Evolutionary conservation across 371 early-diverging fungal species (phyloP), one percentile per base, ranked within the genome.

Genomic region (Haplosporangium sp.): DNA sequence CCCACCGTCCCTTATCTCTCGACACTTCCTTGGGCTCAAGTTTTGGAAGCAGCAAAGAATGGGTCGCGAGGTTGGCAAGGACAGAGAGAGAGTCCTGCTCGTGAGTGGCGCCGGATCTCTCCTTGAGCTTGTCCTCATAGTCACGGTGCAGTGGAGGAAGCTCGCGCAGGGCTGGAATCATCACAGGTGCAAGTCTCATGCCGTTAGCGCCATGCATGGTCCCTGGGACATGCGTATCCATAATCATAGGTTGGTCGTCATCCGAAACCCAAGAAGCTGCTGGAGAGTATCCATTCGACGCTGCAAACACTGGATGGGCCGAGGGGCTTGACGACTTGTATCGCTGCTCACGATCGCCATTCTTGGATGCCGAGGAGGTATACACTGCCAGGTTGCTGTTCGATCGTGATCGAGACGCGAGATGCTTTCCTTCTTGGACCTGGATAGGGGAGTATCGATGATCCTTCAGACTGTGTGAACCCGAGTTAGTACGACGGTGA

Each of bases 1-100:
- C 80, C 64, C 77, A 82, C 7, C 84, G 83, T 18, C 75, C 51
- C 48, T 70, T 83, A 21, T 81, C 83, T 64, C 84, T 76, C 9
- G 83, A 75, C 52, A 83, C 71, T 40, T 83, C 84, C 62, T 82
- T 79, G 20, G 81, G 76, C 48, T 73, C 80, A 11, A 73, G 69
- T 42, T 73, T 79, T 16, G 80, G 80, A 12, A 79, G 56, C 38
- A 73, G 29, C 55, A 79, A 12, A 5, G 69, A 40, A 16, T 79
- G 66, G 13, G 80, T 69, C 3, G 80, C 80, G 36, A 79, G 69
- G 55, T 62, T 73, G 12, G 80, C 80, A 6, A 79, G 59, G 20
- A 79, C 80, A 21, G 80, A 79, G 47, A 79, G 80, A 5, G 80
- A 79, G 21, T 79, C 80, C 50, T 73, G 80, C 20, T 73, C 80